A percentile compares a stretch with the other conserved stretches of the same genome.
Conservation (phyloP, 768 basidiomycete genomes). For the Naganishia friedmannii region DNA sequence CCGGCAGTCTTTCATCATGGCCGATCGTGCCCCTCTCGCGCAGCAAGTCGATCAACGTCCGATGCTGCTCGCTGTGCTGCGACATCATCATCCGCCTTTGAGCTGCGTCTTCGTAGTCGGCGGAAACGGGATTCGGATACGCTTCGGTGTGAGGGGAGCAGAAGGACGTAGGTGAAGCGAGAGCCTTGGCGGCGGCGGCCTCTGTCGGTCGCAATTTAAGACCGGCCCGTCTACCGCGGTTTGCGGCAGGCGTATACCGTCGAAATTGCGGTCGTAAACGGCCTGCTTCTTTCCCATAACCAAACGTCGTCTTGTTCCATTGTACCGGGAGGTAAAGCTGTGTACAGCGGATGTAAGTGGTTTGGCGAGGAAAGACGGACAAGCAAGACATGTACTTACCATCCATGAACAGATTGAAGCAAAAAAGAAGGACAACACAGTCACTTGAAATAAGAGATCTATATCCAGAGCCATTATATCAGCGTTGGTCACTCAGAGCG, state of each 20-base stretch:
- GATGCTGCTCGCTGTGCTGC: conserved; percentile 24
- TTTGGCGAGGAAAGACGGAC: background rate
- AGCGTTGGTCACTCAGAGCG: no score
- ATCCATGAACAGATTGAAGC: conserved; percentile 23
- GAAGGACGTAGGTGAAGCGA: background rate
- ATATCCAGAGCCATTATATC: background rate
- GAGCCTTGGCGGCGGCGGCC: background rate
- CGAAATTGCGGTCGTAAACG: background rate
- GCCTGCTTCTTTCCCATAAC: background rate
- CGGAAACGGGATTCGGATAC: background rate
- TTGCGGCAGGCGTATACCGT: background rate
- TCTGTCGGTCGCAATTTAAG: background rate
- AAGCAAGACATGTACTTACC: background rate
- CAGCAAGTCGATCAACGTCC: conserved; percentile 23
- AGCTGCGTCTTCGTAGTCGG: background rate
- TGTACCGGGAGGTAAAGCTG: conserved; percentile 28
- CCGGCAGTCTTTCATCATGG: conserved; percentile 9
- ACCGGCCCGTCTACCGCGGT: conserved; percentile 9
- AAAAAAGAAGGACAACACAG: conserved; percentile 19
- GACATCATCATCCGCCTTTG: conserved; percentile 22
- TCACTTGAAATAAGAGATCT: conserved; percentile 21
- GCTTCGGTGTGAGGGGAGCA: background rate
- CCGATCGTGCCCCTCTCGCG: conserved; percentile 22
- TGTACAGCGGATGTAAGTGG: background rate
- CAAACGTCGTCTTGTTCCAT: conserved; percentile 12